Percentiles rank a stretch among this genome's conserved stretches.
These are phyloP conservation scores for Serendipita sp. DNA, from an alignment of 768 basidiomycete genomes.

Conservation along the genomic window DNA sequence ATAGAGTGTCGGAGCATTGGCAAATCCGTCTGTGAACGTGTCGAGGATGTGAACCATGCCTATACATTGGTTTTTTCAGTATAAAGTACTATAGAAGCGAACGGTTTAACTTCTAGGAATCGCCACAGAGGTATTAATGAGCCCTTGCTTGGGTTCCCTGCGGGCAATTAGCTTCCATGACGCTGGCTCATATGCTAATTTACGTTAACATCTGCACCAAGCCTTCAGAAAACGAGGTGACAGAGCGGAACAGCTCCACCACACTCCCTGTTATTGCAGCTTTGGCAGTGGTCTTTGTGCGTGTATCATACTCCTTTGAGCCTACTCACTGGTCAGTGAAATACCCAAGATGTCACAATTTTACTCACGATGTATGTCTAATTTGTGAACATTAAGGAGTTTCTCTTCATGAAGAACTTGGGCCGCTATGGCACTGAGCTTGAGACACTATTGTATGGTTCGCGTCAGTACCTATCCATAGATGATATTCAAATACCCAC, in stretches of 20 bases:
- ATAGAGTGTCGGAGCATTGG: constrained; percentile 26
- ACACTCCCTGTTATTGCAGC: constrained; percentile 27
- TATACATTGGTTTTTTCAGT: constrained; percentile 9
- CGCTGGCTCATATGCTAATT: neutral
- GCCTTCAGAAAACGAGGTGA: constrained; percentile 31
- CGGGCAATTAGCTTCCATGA: neutral
- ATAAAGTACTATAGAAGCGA: neutral
- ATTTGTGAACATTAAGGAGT: constrained; percentile 24
- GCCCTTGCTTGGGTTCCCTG: constrained; percentile 28
- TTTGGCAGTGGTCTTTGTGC: constrained; percentile 22
- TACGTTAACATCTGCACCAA: constrained; percentile 35
- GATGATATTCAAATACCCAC: constrained; percentile 16
- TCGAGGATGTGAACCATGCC: constrained; percentile 28
- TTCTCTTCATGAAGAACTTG: constrained; percentile 32
- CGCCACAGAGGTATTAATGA: constrained; percentile 31
- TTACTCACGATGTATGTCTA: constrained; percentile 36
- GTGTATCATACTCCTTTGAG: constrained; percentile 28
- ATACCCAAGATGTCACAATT: neutral
- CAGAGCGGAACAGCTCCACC: constrained; percentile 32
- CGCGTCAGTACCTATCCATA: neutral
- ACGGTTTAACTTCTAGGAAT: constrained; percentile 29
- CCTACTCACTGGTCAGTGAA: constrained; percentile 15
- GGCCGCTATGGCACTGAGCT: constrained; percentile 38
- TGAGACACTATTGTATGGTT: constrained; percentile 25
- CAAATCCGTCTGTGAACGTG: constrained; percentile 30